Percentiles rank a stretch among this genome's conserved stretches.
These are phyloP conservation scores for Parachlorella kessleri DNA, from an alignment of 139 green algal species.

Conservation along the genomic window DNA sequence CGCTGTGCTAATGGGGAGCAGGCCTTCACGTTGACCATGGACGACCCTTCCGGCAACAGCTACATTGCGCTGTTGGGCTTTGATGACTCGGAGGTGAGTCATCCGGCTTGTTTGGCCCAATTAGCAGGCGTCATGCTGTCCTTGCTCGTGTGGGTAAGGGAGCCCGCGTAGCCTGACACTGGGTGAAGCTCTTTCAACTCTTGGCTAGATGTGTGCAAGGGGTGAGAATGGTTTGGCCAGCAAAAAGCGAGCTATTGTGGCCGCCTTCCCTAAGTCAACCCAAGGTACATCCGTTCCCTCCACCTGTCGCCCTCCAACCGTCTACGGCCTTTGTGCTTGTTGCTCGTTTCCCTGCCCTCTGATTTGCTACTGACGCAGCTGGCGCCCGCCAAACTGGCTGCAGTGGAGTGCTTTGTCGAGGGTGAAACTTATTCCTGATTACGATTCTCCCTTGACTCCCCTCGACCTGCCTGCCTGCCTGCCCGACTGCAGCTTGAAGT, in stretches of 20 bases:
- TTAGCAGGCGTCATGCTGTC: background rate
- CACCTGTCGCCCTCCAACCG: too few species aligned
- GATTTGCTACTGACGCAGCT: background rate
- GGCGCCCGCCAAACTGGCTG: too few species aligned
- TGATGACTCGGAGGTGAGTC: background rate
- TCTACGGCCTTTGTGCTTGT: too few species aligned
- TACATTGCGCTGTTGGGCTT: background rate
- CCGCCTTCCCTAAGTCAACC: too few species aligned
- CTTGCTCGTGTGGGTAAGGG: background rate
- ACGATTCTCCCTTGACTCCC: background rate
- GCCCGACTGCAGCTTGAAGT: background rate
- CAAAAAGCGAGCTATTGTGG: background rate
- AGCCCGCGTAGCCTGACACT: background rate
- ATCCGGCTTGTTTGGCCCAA: background rate
- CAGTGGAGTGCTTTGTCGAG: background rate
- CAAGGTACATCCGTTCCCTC: too few species aligned
- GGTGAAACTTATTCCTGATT: background rate
- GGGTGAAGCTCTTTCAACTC: background rate
- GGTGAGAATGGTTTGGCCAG: background rate
- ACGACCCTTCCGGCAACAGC: constrained; percentile 9
- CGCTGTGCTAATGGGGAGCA: background rate
- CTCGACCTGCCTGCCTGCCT: background rate
- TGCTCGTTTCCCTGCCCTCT: background rate
- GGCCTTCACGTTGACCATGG: background rate
- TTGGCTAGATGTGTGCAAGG: too few species aligned